These are phyloP conservation scores for Oxytropis ochrocephala DNA, from an alignment of 306 rosid genomes.

Conservation along the genomic window DNA sequence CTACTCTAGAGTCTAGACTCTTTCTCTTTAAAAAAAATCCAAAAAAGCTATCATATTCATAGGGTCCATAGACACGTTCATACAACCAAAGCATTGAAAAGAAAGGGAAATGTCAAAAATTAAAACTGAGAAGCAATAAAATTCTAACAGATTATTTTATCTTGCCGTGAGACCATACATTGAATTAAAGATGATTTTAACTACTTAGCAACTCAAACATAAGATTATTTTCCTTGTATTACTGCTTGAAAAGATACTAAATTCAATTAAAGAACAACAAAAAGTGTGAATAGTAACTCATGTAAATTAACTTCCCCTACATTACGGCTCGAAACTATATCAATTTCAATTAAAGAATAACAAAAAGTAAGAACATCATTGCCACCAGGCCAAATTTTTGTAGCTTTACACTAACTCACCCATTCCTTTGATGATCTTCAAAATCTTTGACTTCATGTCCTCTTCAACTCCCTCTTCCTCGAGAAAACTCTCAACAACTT, in stretches of 20 bases:
- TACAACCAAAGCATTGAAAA: no score
- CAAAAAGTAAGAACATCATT: background rate
- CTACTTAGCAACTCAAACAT: background rate
- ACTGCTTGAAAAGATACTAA: background rate
- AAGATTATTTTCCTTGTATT: background rate
- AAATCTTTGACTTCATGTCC: slow-evolving; percentile 41
- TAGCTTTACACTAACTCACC: slow-evolving; percentile 41
- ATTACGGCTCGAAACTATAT: background rate
- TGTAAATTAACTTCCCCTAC: background rate
- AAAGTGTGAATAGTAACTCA: background rate
- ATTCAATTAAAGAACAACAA: background rate
- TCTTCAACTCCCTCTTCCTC: slow-evolving; percentile 61
- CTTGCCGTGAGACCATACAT: background rate
- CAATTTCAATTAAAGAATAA: background rate
- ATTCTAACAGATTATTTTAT: no score
- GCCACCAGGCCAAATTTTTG: background rate
- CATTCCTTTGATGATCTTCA: slow-evolving; percentile 65
- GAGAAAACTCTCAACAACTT: slow-evolving; percentile 63
- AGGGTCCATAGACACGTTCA: no score
- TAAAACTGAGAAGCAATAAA: no score
- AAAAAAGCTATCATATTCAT: no score
- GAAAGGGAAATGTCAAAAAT: no score
- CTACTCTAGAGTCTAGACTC: no score
- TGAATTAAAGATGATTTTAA: background rate
- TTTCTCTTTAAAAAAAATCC: no score